Evolutionary conservation across 768 basidiomycete genomes (phyloP), one percentile per base, ranked within the genome.

Genomic region (Phanerochaete carnosa): DNA sequence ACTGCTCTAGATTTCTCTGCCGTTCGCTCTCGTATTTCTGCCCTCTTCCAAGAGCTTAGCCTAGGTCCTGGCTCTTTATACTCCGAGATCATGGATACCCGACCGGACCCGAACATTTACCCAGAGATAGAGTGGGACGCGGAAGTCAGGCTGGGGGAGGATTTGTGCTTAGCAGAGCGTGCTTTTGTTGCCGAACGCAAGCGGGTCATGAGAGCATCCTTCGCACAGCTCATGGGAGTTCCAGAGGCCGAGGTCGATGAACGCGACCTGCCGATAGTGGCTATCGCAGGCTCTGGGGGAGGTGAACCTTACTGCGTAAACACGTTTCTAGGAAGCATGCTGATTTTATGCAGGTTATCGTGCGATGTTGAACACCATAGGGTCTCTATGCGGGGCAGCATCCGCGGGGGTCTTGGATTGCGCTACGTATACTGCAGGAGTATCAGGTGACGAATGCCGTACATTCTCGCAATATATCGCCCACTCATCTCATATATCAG

Each of bases 91-190:
- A 63, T 70, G 19, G 60, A 68, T 50, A n/a, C 28, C 6, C 67
- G 63, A 1, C 67, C 67, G 3, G 65, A 68, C 45, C 59, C 58
- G 3, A 26, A 45, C 15, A 45, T 68, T 12, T 52, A 70, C 28
- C 69, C 69, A 3, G 69, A 70, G 45, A 59, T 65, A 26, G 67
- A 70, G 13, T 70, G 69, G 69, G 69, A 70, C 45, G 69, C 69
- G 6, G 64, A 64, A 28, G 69, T 70, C 11, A 63, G 69, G n/a
- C 53, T 70, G 8, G 69, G 69, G 19, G 63, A 68, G 32, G 67
- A 70, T 22, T 26, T 70, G 49, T 68, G 69, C 22, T 25, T 70
- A 12, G 50, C 67, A 15, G 69, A 70, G 47, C 56, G 67, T 6
- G 69, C 63, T 23, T 70, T 68, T 23, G 45, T 70, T 1, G 57